Evolutionary conservation across 169 alveolate genomes (phyloP), one percentile per base, ranked within the genome.

Genomic region (Cryptosporidium parvum): DNA sequence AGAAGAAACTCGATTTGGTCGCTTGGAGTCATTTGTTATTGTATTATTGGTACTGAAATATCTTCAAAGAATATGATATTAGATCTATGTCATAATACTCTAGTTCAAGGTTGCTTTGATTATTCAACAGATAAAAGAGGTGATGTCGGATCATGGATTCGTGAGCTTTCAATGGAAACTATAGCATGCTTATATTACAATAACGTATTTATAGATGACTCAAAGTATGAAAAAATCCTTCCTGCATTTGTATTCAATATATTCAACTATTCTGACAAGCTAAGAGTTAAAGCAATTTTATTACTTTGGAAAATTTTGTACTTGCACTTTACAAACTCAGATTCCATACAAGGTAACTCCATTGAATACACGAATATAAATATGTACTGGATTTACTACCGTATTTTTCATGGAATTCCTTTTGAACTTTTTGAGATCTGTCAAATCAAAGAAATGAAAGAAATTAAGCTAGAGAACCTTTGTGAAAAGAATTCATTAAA

Each of bases 71-170:
- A 42, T 37, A 31, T 9, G 3, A 59, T 39, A 6, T 42, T 80
- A 21, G 48, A 42, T 44, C 9, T 62, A 12, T 44, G 67, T n/a
- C 51, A 59, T 18, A 26, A 59, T 16, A 12, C 45, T 18, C 62
- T 80, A 21, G 42, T 80, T 1, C 21, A 23, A 8, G 89, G 89
- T 9, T 80, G 89, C 35, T 65, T 61, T 42, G 97, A 95, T 70
- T 95, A 95, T 68, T 87, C 95, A 37, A 85, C 91, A 4, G 96
- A 95, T 65, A 94, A 93, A 85, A 84, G 96, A 75, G 98, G 98
- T 39, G 98, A 96, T 75, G 96, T 95, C 42, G 99, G 98, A 18
- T 93, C 96, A 21, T 94, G 96, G 94, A 95, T 96, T 0, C 89
- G 99, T 75, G 97, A 95, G 85, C 95, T 94, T 37, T 93, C 98